Conservation (phyloP, 2,329 filamentous ascomycete species). For the Exophiala sp. region DNA sequence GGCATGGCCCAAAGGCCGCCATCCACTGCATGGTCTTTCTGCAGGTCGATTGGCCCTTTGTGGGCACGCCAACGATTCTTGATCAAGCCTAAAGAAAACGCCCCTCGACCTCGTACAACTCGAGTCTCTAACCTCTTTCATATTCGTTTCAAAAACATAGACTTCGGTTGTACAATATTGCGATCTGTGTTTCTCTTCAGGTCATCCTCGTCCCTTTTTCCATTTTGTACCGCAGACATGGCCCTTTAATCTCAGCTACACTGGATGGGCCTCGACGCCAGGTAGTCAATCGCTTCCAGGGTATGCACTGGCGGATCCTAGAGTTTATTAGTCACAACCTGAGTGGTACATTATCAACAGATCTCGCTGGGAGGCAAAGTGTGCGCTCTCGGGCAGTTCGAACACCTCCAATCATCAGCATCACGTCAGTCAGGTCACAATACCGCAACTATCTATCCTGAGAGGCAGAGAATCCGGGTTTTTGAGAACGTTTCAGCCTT, state of each 20-base stretch:
- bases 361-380: not conserved
- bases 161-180: slow-evolving; percentile 15
- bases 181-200: slow-evolving; percentile 13
- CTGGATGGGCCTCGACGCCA: slow-evolving; percentile 2
- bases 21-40: slow-evolving; percentile 14
- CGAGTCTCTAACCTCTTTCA: slow-evolving; percentile 20
- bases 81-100: slow-evolving; percentile 10
- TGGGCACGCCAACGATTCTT: no score
- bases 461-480: not conserved
- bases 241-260: slow-evolving; percentile 12
- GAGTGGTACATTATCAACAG: not conserved
- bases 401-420: not conserved
- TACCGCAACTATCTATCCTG: not conserved
- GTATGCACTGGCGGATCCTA: slow-evolving; percentile 7
- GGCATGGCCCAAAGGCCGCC: slow-evolving; percentile 17
- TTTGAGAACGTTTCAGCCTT: not conserved
- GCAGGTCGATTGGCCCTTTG: slow-evolving; percentile 11
- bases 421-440: not conserved
- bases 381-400: not conserved
- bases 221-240: slow-evolving; percentile 3
- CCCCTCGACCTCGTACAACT: slow-evolving; percentile 12
- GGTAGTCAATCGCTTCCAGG: not conserved
- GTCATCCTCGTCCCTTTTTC: not conserved
- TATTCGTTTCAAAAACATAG: slow-evolving; percentile 13
- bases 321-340: slow-evolving; percentile 6